Evolutionary conservation across 768 basidiomycete genomes (phyloP), one percentile per base, ranked within the genome.

Genomic region (Boletus subparvulus): DNA sequence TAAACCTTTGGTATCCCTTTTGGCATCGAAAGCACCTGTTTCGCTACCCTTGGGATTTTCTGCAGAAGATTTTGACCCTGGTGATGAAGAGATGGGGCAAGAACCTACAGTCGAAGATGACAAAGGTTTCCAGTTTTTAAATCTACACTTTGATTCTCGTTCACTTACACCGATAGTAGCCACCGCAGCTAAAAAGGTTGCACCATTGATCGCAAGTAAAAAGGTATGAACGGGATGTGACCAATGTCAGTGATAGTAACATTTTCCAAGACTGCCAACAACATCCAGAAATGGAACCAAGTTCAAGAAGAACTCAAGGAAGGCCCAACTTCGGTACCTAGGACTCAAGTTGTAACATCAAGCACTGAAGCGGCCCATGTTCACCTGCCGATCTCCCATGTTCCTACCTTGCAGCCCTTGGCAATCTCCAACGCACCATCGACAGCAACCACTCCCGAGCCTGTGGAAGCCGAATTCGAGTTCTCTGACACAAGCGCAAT

Each of bases 281-380:
- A 94, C 65, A 98, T 99, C 68, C 87, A 82, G 65, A 98, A 98
- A 70, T 99, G 96, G 97, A 98, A 95, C 69, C 88, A 88, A 75
- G 92, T 95, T 11, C 92, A 96, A 73, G 88, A 88, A 73, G 95
- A 94, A 65, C 80, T 97, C 48, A 83, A 81, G 36, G 78, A 83
- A 57, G 72, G 77, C 42, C 54, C 74, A 33, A 67, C 65, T 57
- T 44, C 66, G 48, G 66, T 55, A 40, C 55, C 69, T 40, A 69
- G 51, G 46, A 54, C 60, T 28, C 61, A 52, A 39, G 42, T 37
- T 42, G 61, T 26, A 16, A 17, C 52, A 4, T 17, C 66, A 33
- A 55, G 10, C 41, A 37, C 58, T 2, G 59, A 69, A 52, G 53
- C 39, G 21, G 43, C 24, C 5, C 32, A 9, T 26, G 17, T 35